These are phyloP conservation scores for Amesomyces nigricolor DNA, from an alignment of 2,329 filamentous ascomycete species.

Conservation along the genomic window DNA sequence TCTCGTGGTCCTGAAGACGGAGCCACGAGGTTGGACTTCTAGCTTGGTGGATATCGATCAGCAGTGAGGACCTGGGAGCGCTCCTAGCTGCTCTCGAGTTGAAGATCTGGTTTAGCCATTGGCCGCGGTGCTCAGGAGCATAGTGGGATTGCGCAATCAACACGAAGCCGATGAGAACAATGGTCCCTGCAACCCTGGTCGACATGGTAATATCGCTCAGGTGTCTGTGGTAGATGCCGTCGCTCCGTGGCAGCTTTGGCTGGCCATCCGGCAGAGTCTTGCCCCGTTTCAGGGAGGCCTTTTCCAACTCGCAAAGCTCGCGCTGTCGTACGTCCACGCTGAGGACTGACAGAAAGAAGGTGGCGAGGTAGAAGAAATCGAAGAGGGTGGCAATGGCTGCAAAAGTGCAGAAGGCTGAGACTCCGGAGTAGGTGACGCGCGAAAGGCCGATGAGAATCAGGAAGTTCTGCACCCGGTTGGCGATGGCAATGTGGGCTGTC, in stretches of 20 bases:
- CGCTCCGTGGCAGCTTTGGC: slow-evolving; percentile 48
- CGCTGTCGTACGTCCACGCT: slow-evolving; percentile 73
- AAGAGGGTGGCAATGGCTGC: slow-evolving; percentile 68
- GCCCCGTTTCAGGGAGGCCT: slow-evolving; percentile 42
- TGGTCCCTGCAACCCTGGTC: slow-evolving; percentile 68
- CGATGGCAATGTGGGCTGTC: slow-evolving; percentile 63
- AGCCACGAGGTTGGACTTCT: slow-evolving; percentile 74
- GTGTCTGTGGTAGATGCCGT: slow-evolving; percentile 47
- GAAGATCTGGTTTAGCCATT: slow-evolving; percentile 34
- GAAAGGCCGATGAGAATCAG: slow-evolving; percentile 61
- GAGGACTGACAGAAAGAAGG: slow-evolving; percentile 73
- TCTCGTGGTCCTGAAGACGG: slow-evolving; percentile 70
- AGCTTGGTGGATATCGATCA: slow-evolving; percentile 64
- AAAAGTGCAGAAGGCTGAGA: slow-evolving; percentile 71
- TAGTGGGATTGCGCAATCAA: slow-evolving; percentile 74
- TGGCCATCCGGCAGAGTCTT: slow-evolving; percentile 19
- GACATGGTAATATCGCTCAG: slow-evolving; percentile 59
- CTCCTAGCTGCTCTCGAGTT: slow-evolving; percentile 25
- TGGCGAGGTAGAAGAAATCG: slow-evolving; percentile 72
- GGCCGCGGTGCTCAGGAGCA: slow-evolving; percentile 53
- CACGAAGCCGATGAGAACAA: slow-evolving; percentile 67
- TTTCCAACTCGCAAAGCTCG: slow-evolving; percentile 66
- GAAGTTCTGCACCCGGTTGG: slow-evolving; percentile 64
- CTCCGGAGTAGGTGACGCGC: slow-evolving; percentile 60
- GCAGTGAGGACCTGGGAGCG: slow-evolving; percentile 35